Conservation (phyloP, 441 rosid species). For the Gossypium lobatum region DNA sequence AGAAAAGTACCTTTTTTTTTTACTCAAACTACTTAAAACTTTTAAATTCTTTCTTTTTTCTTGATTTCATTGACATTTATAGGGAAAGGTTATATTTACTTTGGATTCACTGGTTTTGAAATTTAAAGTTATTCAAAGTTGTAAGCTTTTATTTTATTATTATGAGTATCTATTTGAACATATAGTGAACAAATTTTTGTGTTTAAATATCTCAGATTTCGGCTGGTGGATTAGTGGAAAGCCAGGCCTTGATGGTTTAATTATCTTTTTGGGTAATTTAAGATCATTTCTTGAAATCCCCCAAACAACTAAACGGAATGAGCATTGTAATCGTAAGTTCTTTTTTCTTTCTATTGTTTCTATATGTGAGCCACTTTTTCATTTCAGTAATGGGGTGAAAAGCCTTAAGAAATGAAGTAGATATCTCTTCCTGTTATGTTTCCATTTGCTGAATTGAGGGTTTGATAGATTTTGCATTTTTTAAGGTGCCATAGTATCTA, state of each 20-base stretch:
- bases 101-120: background rate
- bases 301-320: background rate
- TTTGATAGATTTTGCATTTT: background rate
- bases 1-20: background rate
- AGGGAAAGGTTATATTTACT: background rate
- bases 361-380: background rate
- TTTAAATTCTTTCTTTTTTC: background rate
- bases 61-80: background rate
- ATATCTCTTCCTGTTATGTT: background rate
- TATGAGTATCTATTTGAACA: background rate
- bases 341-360: background rate
- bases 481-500: background rate
- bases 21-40: background rate
- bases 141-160: background rate
- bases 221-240: background rate
- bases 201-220: background rate
- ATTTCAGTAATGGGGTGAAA: conserved; percentile 2
- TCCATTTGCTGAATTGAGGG: background rate
- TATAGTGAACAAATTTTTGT: background rate
- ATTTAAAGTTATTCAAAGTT: background rate
- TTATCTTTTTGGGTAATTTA: background rate
- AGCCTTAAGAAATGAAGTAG: background rate
- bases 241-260: background rate
- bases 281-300: background rate
- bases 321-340: conserved; percentile 1